Evolutionary conservation across 768 basidiomycete species (phyloP).

Genomic region (Crassisporium funariophilum): DNA sequence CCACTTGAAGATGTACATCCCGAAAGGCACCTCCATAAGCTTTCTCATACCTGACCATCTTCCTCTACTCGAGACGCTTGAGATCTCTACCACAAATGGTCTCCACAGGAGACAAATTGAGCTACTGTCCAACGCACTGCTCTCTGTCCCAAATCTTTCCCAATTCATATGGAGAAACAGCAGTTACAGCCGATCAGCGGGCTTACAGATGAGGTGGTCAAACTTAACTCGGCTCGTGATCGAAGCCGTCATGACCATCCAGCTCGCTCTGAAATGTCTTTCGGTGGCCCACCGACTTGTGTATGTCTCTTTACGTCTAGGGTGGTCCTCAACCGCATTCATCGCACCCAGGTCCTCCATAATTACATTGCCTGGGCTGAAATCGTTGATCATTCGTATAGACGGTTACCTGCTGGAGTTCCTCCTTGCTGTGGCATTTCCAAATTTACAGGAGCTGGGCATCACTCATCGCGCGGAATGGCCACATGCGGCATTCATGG

Average conservation of each 20-base stretch:
- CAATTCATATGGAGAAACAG: constrained; percentile 22
- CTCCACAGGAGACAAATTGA: constrained; percentile 9
- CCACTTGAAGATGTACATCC: constrained; percentile 16
- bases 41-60: constrained; percentile 6
- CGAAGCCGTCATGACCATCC: too few species aligned
- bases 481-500: neutral
- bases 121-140: constrained; percentile 10
- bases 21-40: constrained; percentile 1
- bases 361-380: neutral
- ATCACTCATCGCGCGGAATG: neutral
- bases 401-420: neutral
- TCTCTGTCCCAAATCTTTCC: constrained; percentile 13
- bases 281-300: too few species aligned
- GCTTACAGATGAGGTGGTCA: too few species aligned
- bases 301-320: too few species aligned
- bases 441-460: neutral
- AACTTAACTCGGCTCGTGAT: too few species aligned
- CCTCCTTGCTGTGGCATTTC: neutral
- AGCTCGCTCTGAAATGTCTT: too few species aligned
- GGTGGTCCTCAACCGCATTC: too few species aligned
- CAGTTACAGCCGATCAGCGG: too few species aligned
- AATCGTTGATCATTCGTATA: neutral
- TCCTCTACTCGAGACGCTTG: constrained; percentile 16
- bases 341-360: too few species aligned
- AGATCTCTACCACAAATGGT: constrained; percentile 12